A percentile compares a stretch with the other conserved stretches of the same genome.
These are phyloP conservation scores for Nevesoporus exiguus DNA, from an alignment of 768 basidiomycete species.

Conservation along the genomic window DNA sequence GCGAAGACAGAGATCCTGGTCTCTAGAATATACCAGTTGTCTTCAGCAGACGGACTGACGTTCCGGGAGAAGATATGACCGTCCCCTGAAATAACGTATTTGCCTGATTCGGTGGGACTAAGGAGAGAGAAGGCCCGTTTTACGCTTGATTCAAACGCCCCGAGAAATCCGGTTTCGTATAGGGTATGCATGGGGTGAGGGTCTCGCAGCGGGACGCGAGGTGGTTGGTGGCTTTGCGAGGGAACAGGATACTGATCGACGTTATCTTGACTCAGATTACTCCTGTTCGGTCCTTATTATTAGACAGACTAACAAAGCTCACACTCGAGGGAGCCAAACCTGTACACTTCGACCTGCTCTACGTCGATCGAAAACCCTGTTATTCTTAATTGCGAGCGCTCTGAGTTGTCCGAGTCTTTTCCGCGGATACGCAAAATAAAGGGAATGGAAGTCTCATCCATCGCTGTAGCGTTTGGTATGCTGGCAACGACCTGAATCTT, in stretches of 20 bases:
- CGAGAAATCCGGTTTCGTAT: constrained; percentile 43
- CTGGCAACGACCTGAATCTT: constrained; percentile 64
- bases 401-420: constrained; percentile 43
- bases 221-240: constrained; percentile 56
- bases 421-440: constrained; percentile 61
- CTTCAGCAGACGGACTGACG: constrained; percentile 20
- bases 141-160: constrained; percentile 26
- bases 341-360: constrained; percentile 61
- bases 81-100: constrained; percentile 46
- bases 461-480: constrained; percentile 52
- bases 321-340: constrained; percentile 46
- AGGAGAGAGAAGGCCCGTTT: constrained; percentile 47
- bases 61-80: constrained; percentile 45
- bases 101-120: constrained; percentile 41
- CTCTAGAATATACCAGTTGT: constrained; percentile 28
- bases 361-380: constrained; percentile 54
- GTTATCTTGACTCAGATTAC: constrained; percentile 40
- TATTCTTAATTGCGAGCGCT: constrained; percentile 56
- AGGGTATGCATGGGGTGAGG: constrained; percentile 50
- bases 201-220: constrained; percentile 51
- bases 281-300: constrained; percentile 34
- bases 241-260: constrained; percentile 54
- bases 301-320: constrained; percentile 7
- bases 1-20: constrained; percentile 19
- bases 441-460: constrained; percentile 47